Conservation (phyloP, 495 filamentous ascomycete genomes). For the Penicillium desertorum region DNA sequence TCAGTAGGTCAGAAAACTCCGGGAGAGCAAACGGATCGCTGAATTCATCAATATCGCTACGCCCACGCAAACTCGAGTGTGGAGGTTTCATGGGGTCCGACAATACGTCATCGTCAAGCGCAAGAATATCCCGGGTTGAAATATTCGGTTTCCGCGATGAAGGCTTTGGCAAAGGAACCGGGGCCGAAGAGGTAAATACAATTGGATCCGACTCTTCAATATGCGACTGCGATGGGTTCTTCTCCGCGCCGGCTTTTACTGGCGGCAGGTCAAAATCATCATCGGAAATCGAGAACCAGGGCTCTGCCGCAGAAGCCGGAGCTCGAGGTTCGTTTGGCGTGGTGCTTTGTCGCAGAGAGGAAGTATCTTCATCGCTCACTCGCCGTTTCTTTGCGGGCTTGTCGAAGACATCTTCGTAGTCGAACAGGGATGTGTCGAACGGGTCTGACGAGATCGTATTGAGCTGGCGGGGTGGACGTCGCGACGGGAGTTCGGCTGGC, state of each 20-base stretch:
- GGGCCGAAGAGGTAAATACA: constrained; percentile 52
- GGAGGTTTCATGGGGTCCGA: constrained; percentile 12
- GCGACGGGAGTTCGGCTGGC: constrained; percentile 13
- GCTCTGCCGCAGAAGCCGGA: constrained; percentile 9
- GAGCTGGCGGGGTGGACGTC: constrained; percentile 14
- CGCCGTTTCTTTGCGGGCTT: constrained; percentile 44
- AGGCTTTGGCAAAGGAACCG: constrained; percentile 20
- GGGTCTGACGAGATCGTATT: constrained; percentile 50
- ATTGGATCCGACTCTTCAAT: constrained; percentile 53
- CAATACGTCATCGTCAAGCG: constrained; percentile 33
- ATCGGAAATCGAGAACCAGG: constrained; percentile 40
- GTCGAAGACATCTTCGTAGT: constrained; percentile 35
- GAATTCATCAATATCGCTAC: constrained; percentile 41
- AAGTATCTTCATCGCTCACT: constrained; percentile 32
- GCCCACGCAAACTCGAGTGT: constrained; percentile 2
- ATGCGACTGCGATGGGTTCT: constrained; percentile 14
- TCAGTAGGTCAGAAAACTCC: constrained; percentile 35
- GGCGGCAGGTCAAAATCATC: constrained; percentile 32
- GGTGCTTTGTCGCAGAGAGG: constrained; percentile 4
- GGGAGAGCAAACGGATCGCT: constrained; percentile 36
- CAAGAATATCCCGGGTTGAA: constrained; percentile 29
- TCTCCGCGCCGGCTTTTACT: constrained; percentile 17
- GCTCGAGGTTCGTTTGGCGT: constrained; percentile 5
- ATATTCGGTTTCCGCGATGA: constrained; percentile 6
- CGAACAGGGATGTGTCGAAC: constrained; percentile 40